phyloP scores from a whole-genome alignment of 345 rosid species.

The Arabidopsis thaliana region DNA sequence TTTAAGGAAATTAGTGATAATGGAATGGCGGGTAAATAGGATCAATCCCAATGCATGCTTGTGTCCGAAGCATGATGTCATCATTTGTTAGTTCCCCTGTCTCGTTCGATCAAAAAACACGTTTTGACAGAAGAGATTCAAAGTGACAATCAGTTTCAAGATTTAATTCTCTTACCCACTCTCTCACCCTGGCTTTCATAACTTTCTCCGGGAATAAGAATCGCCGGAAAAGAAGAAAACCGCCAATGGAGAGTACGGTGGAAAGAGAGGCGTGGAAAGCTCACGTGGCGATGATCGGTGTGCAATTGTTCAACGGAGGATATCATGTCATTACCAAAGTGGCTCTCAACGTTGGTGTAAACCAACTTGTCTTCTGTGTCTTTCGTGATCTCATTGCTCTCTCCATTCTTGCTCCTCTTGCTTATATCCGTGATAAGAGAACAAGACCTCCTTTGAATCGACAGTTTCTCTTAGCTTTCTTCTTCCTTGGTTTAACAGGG shows the following conservation, averaged over 20 bases:
- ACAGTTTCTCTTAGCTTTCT: constrained; percentile 64
- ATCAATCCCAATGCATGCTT: constrained; percentile 35
- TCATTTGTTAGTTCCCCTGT: constrained; percentile 40
- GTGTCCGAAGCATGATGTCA: constrained; percentile 39
- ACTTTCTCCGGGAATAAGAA: constrained; percentile 34
- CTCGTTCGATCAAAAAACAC: constrained; percentile 15
- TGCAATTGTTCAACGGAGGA: constrained; percentile 86
- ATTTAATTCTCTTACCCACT: neutral
- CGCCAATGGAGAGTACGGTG: constrained; percentile 30
- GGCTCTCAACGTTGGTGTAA: constrained; percentile 91
- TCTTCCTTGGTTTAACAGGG: constrained; percentile 93
- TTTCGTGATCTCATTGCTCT: constrained; percentile 94
- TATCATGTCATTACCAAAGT: constrained; percentile 96
- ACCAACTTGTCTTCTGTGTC: constrained; percentile 94
- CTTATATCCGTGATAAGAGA: constrained; percentile 84
- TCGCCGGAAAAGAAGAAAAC: constrained; percentile 37
- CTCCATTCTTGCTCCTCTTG: constrained; percentile 85
- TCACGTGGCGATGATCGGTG: constrained; percentile 78
- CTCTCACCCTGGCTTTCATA: constrained; percentile 28
- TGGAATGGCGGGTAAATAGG: constrained; percentile 41
- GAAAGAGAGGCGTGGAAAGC: constrained; percentile 72
- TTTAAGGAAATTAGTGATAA: neutral
- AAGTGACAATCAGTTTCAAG: constrained; percentile 17
- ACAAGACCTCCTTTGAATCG: constrained; percentile 78
- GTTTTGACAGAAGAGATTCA: constrained; percentile 10